Evolutionary conservation across 1,284 basidiomycete species (phyloP), one percentile per base, ranked within the genome.

Genomic region (Rhodotorula sp.): DNA sequence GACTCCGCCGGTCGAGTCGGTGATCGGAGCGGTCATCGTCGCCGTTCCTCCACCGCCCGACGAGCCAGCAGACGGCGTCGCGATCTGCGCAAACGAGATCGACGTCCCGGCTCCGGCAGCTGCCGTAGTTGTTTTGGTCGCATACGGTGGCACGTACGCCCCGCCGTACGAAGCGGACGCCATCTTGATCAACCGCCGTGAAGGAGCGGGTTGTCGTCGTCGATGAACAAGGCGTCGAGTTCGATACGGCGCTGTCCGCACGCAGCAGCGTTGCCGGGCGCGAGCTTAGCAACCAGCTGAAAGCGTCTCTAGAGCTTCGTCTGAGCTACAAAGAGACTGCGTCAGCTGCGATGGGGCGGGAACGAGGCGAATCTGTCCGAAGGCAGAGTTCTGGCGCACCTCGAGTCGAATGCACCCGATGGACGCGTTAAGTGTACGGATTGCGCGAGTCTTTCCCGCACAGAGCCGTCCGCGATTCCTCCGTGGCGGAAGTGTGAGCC

Each of bases 1-100:
- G 16, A 76, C 72, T 4, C 72, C 70, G 48, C 74, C 74, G 0
- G 62, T 70, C 23, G 70, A 59, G 48, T 71, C 67, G 56, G 62
- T 62, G 38, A 71, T 63, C 31, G 21, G 49, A 3, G 69, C 68
- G 3, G 71, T 62, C 10, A 48, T 34, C 2, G 66, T 62, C 15
- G 69, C 66, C 1, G 69, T 62, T 4, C 60, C 61, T 6, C 54
- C 54, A 2, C 38, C 54, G 14, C 38, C 38, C 12, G 38, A 43
- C 38, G n/a, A 28, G 26, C 8, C 18, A 66, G 64, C 21, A 34
- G 45, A 21, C 63, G 47, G 18, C 52, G 43, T n/a, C 49, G 59
- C 62, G 59, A 72, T 23, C 5, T 54, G 59, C 1, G 71, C 71
- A 49, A 69, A 72, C 10, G 64, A 67, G 54, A 69, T n/a, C 21